These are phyloP conservation scores for Dendrobium huoshanense DNA, from an alignment of 106 monocot genomes.

Conservation along the genomic window DNA sequence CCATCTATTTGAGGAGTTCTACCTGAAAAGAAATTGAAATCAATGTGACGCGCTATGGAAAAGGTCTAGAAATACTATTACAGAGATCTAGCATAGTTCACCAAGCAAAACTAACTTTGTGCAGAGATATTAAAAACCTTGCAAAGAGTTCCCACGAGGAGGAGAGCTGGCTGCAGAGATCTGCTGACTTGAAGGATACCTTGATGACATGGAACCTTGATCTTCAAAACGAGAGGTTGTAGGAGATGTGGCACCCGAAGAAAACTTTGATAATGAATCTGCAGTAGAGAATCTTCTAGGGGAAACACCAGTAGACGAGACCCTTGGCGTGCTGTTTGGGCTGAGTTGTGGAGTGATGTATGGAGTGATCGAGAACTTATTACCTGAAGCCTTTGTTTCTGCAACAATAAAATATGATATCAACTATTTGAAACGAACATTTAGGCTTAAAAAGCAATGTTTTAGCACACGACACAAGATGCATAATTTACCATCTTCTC, in stretches of 20 bases:
- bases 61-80: not conserved
- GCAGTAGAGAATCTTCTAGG: conserved; percentile 39
- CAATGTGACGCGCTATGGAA: not conserved
- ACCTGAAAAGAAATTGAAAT: conserved; percentile 30
- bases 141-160: conserved; percentile 21
- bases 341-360: conserved; percentile 29
- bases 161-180: conserved; percentile 56
- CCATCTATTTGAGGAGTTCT: conserved; percentile 73
- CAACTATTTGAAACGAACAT: not conserved
- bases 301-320: conserved; percentile 35
- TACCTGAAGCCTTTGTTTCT: conserved; percentile 14
- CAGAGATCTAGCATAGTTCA: not conserved
- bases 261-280: conserved; percentile 45
- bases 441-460: not conserved
- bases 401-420: conserved; percentile 5
- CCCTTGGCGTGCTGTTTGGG: conserved; percentile 35
- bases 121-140: not conserved
- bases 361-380: conserved; percentile 29
- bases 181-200: conserved; percentile 52
- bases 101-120: not conserved
- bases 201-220: conserved; percentile 30
- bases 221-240: conserved; percentile 44
- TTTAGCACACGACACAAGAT: not conserved
- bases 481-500: conserved; percentile 26
- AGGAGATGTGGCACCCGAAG: conserved; percentile 48